Percentiles rank a stretch among this genome's conserved stretches.
Conservation (phyloP, 2,329 filamentous ascomycete species). For the Colletotrichum higginsianum region DNA sequence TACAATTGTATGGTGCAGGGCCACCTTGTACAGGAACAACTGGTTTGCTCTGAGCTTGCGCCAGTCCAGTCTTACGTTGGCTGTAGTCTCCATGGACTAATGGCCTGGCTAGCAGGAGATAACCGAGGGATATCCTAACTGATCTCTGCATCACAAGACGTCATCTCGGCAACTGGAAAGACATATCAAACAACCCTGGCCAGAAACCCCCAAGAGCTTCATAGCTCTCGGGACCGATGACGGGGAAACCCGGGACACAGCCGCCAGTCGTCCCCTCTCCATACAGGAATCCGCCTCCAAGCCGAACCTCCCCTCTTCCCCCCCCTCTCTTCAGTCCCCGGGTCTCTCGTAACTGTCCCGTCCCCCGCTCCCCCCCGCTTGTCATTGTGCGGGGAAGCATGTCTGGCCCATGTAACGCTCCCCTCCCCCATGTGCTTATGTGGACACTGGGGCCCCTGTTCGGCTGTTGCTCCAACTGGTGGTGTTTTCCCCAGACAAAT, state of each 20-base stretch:
- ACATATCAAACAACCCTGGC: neutral
- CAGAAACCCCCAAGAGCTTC: neutral
- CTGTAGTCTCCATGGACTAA: no score
- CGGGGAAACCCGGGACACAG: slow-evolving; percentile 16
- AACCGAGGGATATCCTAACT: no score
- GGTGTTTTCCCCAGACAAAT: slow-evolving; percentile 32
- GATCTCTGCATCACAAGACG: neutral
- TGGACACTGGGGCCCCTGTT: no score
- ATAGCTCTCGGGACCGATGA: neutral
- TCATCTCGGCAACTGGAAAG: neutral
- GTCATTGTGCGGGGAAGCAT: slow-evolving; percentile 5
- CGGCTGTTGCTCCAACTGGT: slow-evolving; percentile 2
- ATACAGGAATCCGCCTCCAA: slow-evolving; percentile 20
- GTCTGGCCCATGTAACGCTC: no score
- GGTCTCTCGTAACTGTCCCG: no score
- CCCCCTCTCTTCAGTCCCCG: neutral
- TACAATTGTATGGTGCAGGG: neutral
- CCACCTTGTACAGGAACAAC: neutral
- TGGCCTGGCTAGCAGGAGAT: no score
- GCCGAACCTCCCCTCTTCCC: slow-evolving; percentile 9
- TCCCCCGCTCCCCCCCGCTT: neutral
- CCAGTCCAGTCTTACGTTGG: neutral
- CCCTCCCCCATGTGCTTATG: no score
- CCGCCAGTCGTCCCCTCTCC: neutral
- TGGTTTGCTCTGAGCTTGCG: neutral